phyloP scores from a whole-genome alignment of 2,329 filamentous ascomycete species.

The Aureobasidium sp. region DNA sequence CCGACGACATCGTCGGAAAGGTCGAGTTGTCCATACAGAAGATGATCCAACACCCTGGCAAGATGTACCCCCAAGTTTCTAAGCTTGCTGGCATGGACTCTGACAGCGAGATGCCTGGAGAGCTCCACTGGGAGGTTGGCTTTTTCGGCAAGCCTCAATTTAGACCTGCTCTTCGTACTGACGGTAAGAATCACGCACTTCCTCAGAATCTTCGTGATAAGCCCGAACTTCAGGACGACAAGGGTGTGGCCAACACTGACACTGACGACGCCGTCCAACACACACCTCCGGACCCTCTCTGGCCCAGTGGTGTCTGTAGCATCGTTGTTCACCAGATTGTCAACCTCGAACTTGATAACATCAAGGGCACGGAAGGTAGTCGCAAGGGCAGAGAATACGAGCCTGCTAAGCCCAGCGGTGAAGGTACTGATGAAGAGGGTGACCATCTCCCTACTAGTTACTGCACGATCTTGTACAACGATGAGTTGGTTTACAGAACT shows the following conservation, averaged over 20 bases:
- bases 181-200: slow-evolving; percentile 73
- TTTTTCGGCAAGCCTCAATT: slow-evolving; percentile 90
- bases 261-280: slow-evolving; percentile 79
- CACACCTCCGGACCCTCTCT: slow-evolving; percentile 91
- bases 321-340: slow-evolving; percentile 91
- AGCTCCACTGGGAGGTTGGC: slow-evolving; percentile 92
- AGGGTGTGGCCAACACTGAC: slow-evolving; percentile 63
- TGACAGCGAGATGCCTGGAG: slow-evolving; percentile 81
- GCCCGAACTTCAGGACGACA: slow-evolving; percentile 77
- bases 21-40: slow-evolving; percentile 90
- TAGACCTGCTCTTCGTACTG: slow-evolving; percentile 72
- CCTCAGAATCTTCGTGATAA: slow-evolving; percentile 66
- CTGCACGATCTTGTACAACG: slow-evolving; percentile 85
- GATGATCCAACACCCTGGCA: slow-evolving; percentile 86
- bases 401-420: slow-evolving; percentile 75
- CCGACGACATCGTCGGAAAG: slow-evolving; percentile 92
- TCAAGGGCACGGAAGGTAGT: slow-evolving; percentile 76
- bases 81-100: slow-evolving; percentile 75
- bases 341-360: slow-evolving; percentile 82
- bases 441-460: slow-evolving; percentile 80
- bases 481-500: slow-evolving; percentile 86
- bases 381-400: slow-evolving; percentile 81
- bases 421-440: slow-evolving; percentile 76
- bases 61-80: slow-evolving; percentile 84
- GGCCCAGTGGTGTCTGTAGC: slow-evolving; percentile 84